Evolutionary conservation across 2,329 filamentous ascomycete species (phyloP).

Genomic region (Rugonectria rugulosa): DNA sequence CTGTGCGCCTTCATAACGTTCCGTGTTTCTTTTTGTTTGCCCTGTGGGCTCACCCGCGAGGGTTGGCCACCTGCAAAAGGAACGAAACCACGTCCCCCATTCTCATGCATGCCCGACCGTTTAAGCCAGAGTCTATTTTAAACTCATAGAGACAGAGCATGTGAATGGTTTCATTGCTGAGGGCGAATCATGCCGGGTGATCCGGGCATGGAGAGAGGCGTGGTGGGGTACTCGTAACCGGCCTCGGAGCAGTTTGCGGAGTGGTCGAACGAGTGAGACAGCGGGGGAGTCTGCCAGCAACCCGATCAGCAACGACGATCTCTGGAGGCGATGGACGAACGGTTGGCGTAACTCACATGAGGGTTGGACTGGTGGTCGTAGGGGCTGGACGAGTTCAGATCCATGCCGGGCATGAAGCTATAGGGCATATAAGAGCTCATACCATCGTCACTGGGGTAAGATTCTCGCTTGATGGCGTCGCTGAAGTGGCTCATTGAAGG

Average conservation of each 20-base stretch:
- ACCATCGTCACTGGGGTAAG: slow-evolving; percentile 63
- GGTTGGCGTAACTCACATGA: slow-evolving; percentile 72
- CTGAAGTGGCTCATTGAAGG: slow-evolving; percentile 71
- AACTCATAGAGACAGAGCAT: not conserved
- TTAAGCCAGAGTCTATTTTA: slow-evolving; percentile 1
- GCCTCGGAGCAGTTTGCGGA: slow-evolving; percentile 69
- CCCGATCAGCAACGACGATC: slow-evolving; percentile 58
- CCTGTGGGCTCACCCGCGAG: slow-evolving; percentile 3
- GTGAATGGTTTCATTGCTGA: slow-evolving; percentile 23
- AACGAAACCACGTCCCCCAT: not conserved
- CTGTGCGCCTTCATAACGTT: slow-evolving; percentile 35
- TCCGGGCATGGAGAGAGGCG: slow-evolving; percentile 76
- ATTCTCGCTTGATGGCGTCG: slow-evolving; percentile 73
- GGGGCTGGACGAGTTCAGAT: slow-evolving; percentile 65
- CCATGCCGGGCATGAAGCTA: slow-evolving; percentile 69
- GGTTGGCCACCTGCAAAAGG: slow-evolving; percentile 3
- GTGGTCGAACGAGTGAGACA: slow-evolving; percentile 76
- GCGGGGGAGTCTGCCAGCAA: slow-evolving; percentile 76
- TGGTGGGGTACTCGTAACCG: slow-evolving; percentile 71
- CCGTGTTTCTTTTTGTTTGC: slow-evolving; percentile 25
- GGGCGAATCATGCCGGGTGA: slow-evolving; percentile 63
- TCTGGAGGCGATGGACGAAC: slow-evolving; percentile 49
- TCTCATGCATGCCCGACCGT: not conserved
- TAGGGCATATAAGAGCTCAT: slow-evolving; percentile 75
- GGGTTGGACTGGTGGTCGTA: slow-evolving; percentile 74